A percentile compares a stretch with the other conserved stretches of the same genome.
Evolutionary conservation across 352 stramenopile genomes (phyloP).

Genomic region (Pythium chondricola): DNA sequence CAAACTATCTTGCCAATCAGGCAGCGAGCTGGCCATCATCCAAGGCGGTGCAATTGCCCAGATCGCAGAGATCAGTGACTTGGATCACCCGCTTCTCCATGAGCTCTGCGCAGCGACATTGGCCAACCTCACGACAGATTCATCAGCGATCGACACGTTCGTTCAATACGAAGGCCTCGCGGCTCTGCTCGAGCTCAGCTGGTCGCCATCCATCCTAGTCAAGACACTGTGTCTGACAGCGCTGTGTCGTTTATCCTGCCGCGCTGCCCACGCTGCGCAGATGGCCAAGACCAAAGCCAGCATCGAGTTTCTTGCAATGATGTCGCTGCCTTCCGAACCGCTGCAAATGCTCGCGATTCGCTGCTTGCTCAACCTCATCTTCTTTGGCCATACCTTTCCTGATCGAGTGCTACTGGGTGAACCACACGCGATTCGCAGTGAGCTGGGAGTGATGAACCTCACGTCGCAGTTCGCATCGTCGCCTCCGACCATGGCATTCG

Average conservation of each 20-base stretch:
- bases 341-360: slow-evolving; percentile 59
- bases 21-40: slow-evolving; percentile 55
- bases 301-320: slow-evolving; percentile 68
- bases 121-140: slow-evolving; percentile 53
- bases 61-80: slow-evolving; percentile 65
- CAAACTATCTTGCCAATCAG: slow-evolving; percentile 65
- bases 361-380: slow-evolving; percentile 68
- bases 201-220: slow-evolving; percentile 53
- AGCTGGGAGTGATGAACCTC: slow-evolving; percentile 61
- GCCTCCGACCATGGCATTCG: slow-evolving; percentile 40
- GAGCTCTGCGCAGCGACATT: slow-evolving; percentile 57
- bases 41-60: slow-evolving; percentile 52
- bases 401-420: slow-evolving; percentile 76
- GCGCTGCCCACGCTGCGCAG: slow-evolving; percentile 23
- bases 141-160: slow-evolving; percentile 37
- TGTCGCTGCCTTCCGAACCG: slow-evolving; percentile 41
- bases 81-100: slow-evolving; percentile 46
- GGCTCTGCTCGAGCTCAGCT: slow-evolving; percentile 63
- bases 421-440: slow-evolving; percentile 57
- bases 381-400: slow-evolving; percentile 48
- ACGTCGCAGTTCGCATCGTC: slow-evolving; percentile 38
- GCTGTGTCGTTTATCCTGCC: slow-evolving; percentile 50
- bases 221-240: slow-evolving; percentile 64
- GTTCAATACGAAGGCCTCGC: slow-evolving; percentile 42
- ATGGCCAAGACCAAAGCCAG: slow-evolving; percentile 35